Evolutionary conservation across 1,284 basidiomycete species (phyloP).

Genomic region (Fomitopsis pinicola): DNA sequence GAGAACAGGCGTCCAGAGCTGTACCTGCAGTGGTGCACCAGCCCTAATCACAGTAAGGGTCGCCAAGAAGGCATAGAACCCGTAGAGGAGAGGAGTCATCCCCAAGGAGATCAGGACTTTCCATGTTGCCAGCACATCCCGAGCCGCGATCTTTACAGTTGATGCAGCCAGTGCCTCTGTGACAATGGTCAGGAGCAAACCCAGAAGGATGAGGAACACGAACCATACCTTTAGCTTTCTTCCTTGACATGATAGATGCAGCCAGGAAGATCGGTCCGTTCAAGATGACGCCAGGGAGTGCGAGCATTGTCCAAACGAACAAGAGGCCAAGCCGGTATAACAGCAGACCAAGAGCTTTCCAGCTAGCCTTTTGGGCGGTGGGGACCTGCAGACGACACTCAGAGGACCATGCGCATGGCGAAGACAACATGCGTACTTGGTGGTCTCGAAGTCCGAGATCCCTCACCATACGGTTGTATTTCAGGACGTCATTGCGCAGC

Average conservation of each 20-base stretch:
- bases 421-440: conserved; percentile 55
- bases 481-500: conserved; percentile 81
- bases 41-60: conserved; percentile 74
- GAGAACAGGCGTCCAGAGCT: conserved; percentile 77
- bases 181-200: neutral
- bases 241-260: conserved; percentile 84
- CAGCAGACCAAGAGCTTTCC: conserved; percentile 87
- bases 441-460: conserved; percentile 98
- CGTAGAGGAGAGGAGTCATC: conserved; percentile 85
- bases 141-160: conserved; percentile 91
- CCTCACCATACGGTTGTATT: conserved; percentile 88
- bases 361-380: conserved; percentile 77
- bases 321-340: conserved; percentile 83
- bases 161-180: conserved; percentile 96
- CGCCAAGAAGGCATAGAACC: conserved; percentile 79
- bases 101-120: conserved; percentile 96
- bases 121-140: conserved; percentile 97
- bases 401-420: neutral
- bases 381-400: conserved; percentile 48
- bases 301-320: conserved; percentile 81
- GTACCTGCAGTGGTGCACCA: conserved; percentile 59
- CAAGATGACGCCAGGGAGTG: conserved; percentile 91
- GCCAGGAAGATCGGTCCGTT: conserved; percentile 95
- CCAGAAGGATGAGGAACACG: neutral
- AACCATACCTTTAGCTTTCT: conserved; percentile 83